Evolutionary conservation across 495 filamentous ascomycete genomes (phyloP).

Genomic region (Penicillium goetzii): DNA sequence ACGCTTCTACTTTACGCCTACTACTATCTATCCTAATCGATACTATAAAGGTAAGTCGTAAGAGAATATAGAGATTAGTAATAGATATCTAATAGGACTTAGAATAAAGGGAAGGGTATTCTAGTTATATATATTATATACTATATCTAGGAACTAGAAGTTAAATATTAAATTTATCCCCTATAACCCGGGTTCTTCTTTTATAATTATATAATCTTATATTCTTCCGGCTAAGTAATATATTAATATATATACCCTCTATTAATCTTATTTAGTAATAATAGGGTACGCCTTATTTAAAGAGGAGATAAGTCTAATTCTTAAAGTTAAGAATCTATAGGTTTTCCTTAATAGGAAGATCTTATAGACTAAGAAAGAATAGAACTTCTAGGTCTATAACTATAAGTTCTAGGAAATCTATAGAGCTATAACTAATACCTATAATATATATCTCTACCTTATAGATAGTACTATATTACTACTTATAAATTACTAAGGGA

Average conservation of each 20-base stretch:
- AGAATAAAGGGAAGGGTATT: constrained; percentile 3
- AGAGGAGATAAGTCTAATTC: background rate
- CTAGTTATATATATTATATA: background rate
- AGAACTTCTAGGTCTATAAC: background rate
- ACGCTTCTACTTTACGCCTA: background rate
- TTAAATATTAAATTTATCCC: background rate
- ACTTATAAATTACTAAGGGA: background rate
- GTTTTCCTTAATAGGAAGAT: background rate
- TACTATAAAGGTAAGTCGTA: background rate
- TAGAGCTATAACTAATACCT: background rate
- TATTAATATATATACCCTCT: constrained; percentile 1
- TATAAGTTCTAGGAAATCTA: background rate
- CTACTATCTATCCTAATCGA: background rate
- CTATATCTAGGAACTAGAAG: background rate
- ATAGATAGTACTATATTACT: background rate
- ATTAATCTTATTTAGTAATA: background rate
- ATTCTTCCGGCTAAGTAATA: background rate
- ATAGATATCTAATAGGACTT: background rate
- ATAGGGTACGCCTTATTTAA: background rate
- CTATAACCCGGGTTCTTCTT: constrained; percentile 3
- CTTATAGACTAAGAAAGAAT: background rate
- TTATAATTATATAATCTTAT: background rate
- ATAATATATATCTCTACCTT: background rate
- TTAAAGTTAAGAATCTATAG: background rate
- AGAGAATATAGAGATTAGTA: background rate